A percentile compares a stretch with the other conserved stretches of the same genome.
phyloP scores from a whole-genome alignment of 805 yeast genomes.

The Saccharomycopsis sp. region DNA sequence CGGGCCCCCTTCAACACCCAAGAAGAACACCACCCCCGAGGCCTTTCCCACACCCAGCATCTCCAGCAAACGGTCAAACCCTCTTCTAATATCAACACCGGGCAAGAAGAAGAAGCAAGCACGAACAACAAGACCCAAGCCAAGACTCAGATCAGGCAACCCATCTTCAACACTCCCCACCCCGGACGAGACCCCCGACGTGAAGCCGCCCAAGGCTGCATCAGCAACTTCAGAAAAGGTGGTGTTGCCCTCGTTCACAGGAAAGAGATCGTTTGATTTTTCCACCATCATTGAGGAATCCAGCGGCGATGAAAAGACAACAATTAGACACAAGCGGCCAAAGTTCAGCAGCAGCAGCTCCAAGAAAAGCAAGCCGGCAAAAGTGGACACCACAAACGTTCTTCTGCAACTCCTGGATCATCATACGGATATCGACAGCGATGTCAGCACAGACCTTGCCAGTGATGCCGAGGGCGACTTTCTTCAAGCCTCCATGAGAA shows the following conservation, averaged over 20 bases:
- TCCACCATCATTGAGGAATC: too few relatives aligned
- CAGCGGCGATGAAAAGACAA: too few relatives aligned
- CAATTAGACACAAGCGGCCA: not conserved
- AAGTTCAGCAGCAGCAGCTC: not conserved
- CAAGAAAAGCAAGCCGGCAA: not conserved
- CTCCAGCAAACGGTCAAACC: not conserved
- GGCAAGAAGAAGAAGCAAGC: not conserved
- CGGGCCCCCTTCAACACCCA: too few relatives aligned
- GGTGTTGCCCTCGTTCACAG: slow-evolving; percentile 1
- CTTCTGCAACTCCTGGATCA: not conserved
- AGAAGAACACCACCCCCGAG: not conserved
- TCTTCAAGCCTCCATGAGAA: not conserved
- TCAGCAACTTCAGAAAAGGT: not conserved
- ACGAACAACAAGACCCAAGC: too few relatives aligned
- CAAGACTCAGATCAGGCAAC: too few relatives aligned
- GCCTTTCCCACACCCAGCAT: not conserved
- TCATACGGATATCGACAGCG: too few relatives aligned
- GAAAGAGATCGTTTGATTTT: slow-evolving; percentile 9
- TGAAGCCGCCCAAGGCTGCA: too few relatives aligned
- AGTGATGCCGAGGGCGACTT: slow-evolving; percentile 17
- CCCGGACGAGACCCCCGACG: slow-evolving; percentile 6
- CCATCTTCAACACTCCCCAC: slow-evolving; percentile 4
- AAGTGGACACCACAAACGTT: not conserved
- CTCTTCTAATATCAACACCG: not conserved
- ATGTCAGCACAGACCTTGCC: slow-evolving; percentile 16